These are phyloP conservation scores for Russula brevipes DNA, from an alignment of 768 basidiomycete genomes.

Conservation along the genomic window DNA sequence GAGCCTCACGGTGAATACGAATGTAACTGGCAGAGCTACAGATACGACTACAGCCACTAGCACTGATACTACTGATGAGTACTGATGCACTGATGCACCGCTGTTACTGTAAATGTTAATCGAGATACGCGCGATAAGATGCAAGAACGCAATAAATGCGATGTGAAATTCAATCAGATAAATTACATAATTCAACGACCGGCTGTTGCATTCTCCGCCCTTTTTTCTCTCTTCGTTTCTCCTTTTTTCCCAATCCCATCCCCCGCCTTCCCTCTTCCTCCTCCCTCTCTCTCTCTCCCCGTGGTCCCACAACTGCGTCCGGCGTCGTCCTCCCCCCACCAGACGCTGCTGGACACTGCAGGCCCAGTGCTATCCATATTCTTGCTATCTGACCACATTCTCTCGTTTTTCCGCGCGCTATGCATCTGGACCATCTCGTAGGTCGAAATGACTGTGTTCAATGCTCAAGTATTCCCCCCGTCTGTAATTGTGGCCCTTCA, in stretches of 20 bases:
- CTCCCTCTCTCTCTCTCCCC: background rate
- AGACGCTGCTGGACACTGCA: background rate
- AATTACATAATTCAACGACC: conserved; percentile 1
- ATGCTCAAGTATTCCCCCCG: conserved; percentile 40
- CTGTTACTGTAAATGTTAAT: too few species aligned
- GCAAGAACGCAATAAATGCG: too few species aligned
- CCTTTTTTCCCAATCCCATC: background rate
- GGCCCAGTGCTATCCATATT: background rate
- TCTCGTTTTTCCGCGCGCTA: conserved; percentile 16
- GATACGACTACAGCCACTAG: conserved; percentile 22
- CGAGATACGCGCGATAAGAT: too few species aligned
- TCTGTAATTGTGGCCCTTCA: conserved; percentile 51
- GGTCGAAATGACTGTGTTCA: conserved; percentile 38
- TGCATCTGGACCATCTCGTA: conserved; percentile 26
- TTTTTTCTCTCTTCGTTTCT: too few species aligned
- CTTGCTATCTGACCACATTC: conserved; percentile 16
- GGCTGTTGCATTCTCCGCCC: background rate
- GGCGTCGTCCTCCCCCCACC: background rate
- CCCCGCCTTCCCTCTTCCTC: background rate
- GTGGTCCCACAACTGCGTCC: background rate
- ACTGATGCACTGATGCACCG: too few species aligned
- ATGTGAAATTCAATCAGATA: background rate
- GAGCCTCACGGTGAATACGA: too few species aligned
- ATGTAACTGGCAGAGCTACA: background rate
- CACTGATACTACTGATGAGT: background rate